Conservation (phyloP, 169 alveolate species). For the Babesia sp. region DNA sequence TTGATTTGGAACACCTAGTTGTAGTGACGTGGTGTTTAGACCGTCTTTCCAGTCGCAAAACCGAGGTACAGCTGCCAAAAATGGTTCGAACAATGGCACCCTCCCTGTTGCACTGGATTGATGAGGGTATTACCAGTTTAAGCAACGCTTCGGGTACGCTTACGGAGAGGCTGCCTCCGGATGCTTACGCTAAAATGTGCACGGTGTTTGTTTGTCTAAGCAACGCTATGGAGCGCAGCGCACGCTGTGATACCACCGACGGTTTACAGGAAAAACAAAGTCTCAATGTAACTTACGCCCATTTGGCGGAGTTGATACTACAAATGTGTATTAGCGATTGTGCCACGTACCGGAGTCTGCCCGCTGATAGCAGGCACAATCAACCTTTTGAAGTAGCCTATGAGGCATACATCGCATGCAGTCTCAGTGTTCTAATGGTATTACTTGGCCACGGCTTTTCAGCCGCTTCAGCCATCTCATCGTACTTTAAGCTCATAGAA, state of each 20-base stretch:
- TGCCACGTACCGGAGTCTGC: neutral
- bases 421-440: constrained; percentile 1
- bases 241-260: neutral
- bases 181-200: constrained; percentile 23
- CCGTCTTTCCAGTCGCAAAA: constrained; percentile 1
- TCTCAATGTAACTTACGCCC: neutral
- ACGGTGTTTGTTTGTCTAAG: constrained; percentile 15
- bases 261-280: neutral
- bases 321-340: neutral
- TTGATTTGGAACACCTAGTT: constrained; percentile 7
- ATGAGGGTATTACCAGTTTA: neutral
- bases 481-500: neutral
- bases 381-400: constrained; percentile 5
- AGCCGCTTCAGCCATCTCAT: neutral
- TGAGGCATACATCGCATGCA: constrained; percentile 10
- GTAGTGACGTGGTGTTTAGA: constrained; percentile 11
- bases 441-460: neutral
- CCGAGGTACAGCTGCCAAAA: constrained; percentile 1
- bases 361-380: neutral
- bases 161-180: neutral
- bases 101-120: constrained; percentile 9
- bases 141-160: neutral
- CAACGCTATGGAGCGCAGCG: neutral
- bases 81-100: neutral
- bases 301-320: neutral